Evolutionary conservation across 1,139 yeast species (phyloP), one percentile per base, ranked within the genome.

Genomic region (Taphrina flavorubra): DNA sequence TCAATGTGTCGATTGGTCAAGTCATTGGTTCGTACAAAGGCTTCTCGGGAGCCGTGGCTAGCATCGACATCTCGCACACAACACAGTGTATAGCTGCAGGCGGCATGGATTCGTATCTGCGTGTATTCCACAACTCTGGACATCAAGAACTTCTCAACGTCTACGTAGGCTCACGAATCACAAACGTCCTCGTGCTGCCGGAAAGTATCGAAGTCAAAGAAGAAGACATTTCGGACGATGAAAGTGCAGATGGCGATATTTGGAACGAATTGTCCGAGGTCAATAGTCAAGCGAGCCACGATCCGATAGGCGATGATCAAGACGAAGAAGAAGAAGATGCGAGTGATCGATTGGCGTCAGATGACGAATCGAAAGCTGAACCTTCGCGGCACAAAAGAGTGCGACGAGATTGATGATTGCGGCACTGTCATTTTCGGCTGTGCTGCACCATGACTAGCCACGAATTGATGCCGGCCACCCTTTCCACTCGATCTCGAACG

Each of bases 241-340:
- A 53, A 53, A 25, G 36, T n/a, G 61, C 34, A 16, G 67, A 63
- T 11, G 67, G 55, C 16, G 67, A 63, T n/a, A 59, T 63, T 20
- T 63, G 67, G 67, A 59, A 44, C 51, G 61, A 51, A 18, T 31
- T 63, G 14, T 59, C 55, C 8, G 47, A 53, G 5, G 61, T 55
- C 2, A 39, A 53, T 5, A 20, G 10, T 31, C 36, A 31, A 14
- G n/a, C 18, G 37, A 49, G n/a, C n/a, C 18, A 49, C 11, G 47
- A 16, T 11, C 11, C 55, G 11, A 11, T 18, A 6, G 36, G 7
- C 20, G 34, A 25, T 34, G 18, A 14, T 2, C 3, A 8, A 44
- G 47, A 44, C 8, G 47, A 13, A 44, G 47, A 44, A 1, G 36
- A 20, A 8, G 34, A 34, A 16, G 34, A 57, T 14, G 14, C 11